Percentiles rank a stretch among this genome's conserved stretches.
Conservation (phyloP, 2,329 filamentous ascomycete genomes). For the Ophioceras dolichostomum region DNA sequence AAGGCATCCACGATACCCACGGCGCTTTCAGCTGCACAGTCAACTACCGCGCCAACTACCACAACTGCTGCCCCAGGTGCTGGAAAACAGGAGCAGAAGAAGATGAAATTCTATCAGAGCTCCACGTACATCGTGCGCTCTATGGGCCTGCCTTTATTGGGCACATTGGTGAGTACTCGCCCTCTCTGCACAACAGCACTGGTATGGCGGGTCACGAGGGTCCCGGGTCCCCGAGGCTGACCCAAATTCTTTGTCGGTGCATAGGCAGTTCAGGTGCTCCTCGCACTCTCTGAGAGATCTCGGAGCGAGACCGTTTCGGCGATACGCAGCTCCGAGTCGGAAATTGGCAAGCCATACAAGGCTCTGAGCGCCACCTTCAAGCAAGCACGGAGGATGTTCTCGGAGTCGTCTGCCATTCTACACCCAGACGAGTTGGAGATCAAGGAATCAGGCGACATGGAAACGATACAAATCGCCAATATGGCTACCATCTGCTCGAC, state of each 20-base stretch:
- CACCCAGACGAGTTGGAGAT: conserved; percentile 24
- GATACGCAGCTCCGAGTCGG: conserved; percentile 16
- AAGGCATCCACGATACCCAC: too few relatives aligned
- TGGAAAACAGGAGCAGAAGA: conserved; percentile 13
- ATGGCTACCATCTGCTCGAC: conserved; percentile 32
- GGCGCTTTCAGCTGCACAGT: too few relatives aligned
- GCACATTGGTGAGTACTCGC: conserved; percentile 14
- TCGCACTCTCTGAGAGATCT: conserved; percentile 20
- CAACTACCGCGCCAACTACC: too few relatives aligned
- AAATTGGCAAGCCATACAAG: conserved; percentile 21
- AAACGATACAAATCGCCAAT: conserved; percentile 33
- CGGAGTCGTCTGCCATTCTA: conserved; percentile 16
- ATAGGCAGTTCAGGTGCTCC: conserved; percentile 22
- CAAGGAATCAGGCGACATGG: conserved; percentile 21
- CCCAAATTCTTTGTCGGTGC: not conserved
- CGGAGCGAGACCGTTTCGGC: conserved; percentile 15
- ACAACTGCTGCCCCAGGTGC: conserved; percentile 8
- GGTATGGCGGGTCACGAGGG: too few relatives aligned
- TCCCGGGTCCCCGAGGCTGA: conserved; percentile 1
- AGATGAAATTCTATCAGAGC: conserved; percentile 20
- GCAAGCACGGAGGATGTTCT: conserved; percentile 19
- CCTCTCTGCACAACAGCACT: not conserved
- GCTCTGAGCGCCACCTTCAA: conserved; percentile 19
- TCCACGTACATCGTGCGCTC: conserved; percentile 20
- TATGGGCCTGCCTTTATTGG: conserved; percentile 21